Base-by-base conservation (phyloP, 139 green algal species). In the Picochlorum sp. region DNA sequence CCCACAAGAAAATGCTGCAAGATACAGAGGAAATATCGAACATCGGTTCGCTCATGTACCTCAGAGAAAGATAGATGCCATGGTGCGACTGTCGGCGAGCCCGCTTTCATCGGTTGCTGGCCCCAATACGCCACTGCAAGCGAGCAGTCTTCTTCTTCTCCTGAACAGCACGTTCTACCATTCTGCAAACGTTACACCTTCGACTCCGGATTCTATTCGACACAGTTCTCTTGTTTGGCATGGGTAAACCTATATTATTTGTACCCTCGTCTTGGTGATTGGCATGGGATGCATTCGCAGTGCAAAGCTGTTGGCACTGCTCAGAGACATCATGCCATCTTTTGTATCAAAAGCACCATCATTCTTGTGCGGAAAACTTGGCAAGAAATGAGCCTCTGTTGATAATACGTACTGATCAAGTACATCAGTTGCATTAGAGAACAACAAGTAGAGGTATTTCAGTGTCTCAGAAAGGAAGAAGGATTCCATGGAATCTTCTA, bases 391-490 rank as follows among this genome's bases (percentile, higher is more conserved):
- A 14, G 81, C 85, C 71, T 94, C 86, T 7, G 86, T 91, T 38
- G 69, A 75, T 4, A 94, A 76, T n/a, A 92, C 66, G 24, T 74
- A 90, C 20, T 78, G 67, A 71, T 89, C 78, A 16, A 79, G 58
- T 45, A 87, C 51, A 2, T 57, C 45, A 0, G 74, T 66, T 2
- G 70, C 66, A 13, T 81, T 72, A 4, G 65, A 68, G 57, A 90
- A 86, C 18, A 82, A 75, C 15, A 97, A 79, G 70, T 83, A 92
- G 37, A 94, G 76, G 75, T 95, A 95, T 81, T 95, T 96, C 56
- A 82, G 45, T 0, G 90, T 96, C 61, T 97, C 90, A 2, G 75
- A 73, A 26, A 98, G 76, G 51, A 97, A 96, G 78, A 94, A 97
- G 32, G 58, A 81, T 72, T 97, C 86, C 86, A 92, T 90, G 20